A percentile compares a stretch with the other conserved stretches of the same genome.
Conservation (phyloP, 257 asterid species). For the Solanum pinnatisectum region DNA sequence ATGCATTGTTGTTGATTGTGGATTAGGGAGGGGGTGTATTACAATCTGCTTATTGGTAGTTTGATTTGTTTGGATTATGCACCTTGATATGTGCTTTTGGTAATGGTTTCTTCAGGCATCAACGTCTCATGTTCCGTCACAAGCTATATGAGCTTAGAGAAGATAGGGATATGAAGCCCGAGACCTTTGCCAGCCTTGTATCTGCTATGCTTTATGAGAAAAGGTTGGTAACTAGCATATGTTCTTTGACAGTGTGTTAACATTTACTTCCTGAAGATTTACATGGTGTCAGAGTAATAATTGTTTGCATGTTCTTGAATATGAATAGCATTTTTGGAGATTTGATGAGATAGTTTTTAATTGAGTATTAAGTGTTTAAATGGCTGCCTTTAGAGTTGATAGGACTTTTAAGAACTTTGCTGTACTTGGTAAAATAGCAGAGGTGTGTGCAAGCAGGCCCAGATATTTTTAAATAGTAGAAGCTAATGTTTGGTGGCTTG, state of each 20-base stretch:
- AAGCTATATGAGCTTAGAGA: constrained; percentile 81
- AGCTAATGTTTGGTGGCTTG: not conserved
- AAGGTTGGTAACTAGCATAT: constrained; percentile 36
- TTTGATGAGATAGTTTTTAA: not conserved
- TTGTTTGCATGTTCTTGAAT: not conserved
- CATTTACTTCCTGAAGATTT: not conserved
- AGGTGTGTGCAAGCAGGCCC: not conserved
- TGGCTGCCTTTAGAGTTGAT: not conserved
- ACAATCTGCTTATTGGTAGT: not conserved
- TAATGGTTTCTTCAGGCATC: constrained; percentile 42
- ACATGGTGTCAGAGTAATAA: not conserved
- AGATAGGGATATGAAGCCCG: constrained; percentile 98
- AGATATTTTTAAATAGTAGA: not conserved
- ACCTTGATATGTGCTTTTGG: constrained; percentile 2
- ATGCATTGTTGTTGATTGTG: not conserved
- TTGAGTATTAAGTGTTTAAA: not conserved
- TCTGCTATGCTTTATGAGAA: constrained; percentile 86
- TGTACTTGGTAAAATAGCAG: not conserved
- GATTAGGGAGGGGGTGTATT: not conserved
- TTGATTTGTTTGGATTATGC: not conserved
- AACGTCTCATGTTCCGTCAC: constrained; percentile 84
- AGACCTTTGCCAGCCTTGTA: constrained; percentile 92
- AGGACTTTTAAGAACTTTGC: not conserved
- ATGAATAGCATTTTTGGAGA: not conserved
- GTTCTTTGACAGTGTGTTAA: not conserved